Percentiles rank a stretch among this genome's conserved stretches.
Conservation (phyloP, 345 rosid species). For the Euphorbia pulcherrima region DNA sequence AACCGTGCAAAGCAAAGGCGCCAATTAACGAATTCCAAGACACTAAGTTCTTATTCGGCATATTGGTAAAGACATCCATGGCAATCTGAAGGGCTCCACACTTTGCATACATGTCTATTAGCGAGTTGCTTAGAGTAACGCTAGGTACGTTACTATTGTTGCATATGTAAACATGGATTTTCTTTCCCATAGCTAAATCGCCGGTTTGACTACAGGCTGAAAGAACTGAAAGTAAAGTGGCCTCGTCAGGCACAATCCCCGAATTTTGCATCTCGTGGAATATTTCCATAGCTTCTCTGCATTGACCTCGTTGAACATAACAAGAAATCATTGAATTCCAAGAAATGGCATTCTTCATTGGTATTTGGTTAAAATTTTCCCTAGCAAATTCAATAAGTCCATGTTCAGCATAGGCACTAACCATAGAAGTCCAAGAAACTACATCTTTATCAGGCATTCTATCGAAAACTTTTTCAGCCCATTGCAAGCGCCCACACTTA, state of each 20-base stretch:
- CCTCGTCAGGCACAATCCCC: slow-evolving; percentile 15
- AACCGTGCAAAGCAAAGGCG: slow-evolving; percentile 51
- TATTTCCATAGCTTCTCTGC: slow-evolving; percentile 11
- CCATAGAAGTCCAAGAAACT: slow-evolving; percentile 21
- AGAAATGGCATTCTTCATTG: slow-evolving; percentile 26
- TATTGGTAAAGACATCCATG: slow-evolving; percentile 28
- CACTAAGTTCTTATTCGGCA: slow-evolving; percentile 44
- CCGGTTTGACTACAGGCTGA: slow-evolving; percentile 39
- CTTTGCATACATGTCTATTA: slow-evolving; percentile 55
- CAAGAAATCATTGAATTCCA: slow-evolving; percentile 30
- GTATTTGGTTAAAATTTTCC: slow-evolving; percentile 21
- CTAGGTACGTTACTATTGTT: slow-evolving; percentile 2
- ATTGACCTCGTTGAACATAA: slow-evolving; percentile 28
- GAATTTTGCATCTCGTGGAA: slow-evolving; percentile 15
- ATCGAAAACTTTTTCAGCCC: slow-evolving; percentile 16
- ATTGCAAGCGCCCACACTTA: slow-evolving; percentile 10
- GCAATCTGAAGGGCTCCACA: slow-evolving; percentile 40
- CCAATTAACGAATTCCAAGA: slow-evolving; percentile 59
- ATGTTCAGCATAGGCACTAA: slow-evolving; percentile 16
- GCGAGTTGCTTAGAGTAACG: slow-evolving; percentile 11
- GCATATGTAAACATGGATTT: slow-evolving; percentile 15
- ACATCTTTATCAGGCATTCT: slow-evolving; percentile 17
- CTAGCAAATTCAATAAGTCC: slow-evolving; percentile 16
- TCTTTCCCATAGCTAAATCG: slow-evolving; percentile 13
- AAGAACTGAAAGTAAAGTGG: slow-evolving; percentile 25